Percentiles rank a stretch among this genome's conserved stretches.
Evolutionary conservation across 495 filamentous ascomycete species (phyloP).

Genomic region (Aeminium ludgeri): DNA sequence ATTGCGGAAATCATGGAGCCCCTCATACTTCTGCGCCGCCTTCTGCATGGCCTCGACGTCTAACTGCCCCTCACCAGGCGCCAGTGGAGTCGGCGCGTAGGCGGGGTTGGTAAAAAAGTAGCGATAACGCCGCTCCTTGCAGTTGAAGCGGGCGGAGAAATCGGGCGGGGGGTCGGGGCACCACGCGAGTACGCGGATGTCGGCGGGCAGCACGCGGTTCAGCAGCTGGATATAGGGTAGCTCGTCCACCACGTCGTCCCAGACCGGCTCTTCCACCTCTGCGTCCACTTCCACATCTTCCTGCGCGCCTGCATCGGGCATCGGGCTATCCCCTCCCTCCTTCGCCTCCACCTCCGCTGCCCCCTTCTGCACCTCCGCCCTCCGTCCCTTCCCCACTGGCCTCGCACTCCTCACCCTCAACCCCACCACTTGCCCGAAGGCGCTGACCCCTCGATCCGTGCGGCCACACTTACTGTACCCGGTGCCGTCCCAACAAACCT

Average conservation of each 20-base stretch:
- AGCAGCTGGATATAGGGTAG: conserved; percentile 63
- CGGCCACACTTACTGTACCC: conserved; percentile 90
- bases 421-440: conserved; percentile 88
- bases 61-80: conserved; percentile 36
- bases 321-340: background rate
- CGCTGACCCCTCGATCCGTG: conserved; percentile 84
- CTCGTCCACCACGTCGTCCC: conserved; percentile 66
- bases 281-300: background rate
- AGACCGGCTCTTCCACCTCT: conserved; percentile 28
- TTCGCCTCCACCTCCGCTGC: conserved; percentile 14
- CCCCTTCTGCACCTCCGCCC: conserved; percentile 4
- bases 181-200: conserved; percentile 86
- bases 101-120: conserved; percentile 97
- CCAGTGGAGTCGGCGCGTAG: conserved; percentile 41
- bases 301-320: too few species aligned
- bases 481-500: conserved; percentile 56
- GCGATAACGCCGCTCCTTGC: conserved; percentile 69
- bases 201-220: conserved; percentile 72
- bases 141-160: conserved; percentile 89
- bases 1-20: conserved; percentile 86
- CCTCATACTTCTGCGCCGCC: conserved; percentile 63
- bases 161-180: conserved; percentile 59
- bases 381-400: conserved; percentile 26
- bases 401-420: conserved; percentile 63
- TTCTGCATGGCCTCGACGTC: conserved; percentile 74